Base-by-base conservation (phyloP, 352 stramenopile genomes). In the Phytophthora ohioensis region DNA sequence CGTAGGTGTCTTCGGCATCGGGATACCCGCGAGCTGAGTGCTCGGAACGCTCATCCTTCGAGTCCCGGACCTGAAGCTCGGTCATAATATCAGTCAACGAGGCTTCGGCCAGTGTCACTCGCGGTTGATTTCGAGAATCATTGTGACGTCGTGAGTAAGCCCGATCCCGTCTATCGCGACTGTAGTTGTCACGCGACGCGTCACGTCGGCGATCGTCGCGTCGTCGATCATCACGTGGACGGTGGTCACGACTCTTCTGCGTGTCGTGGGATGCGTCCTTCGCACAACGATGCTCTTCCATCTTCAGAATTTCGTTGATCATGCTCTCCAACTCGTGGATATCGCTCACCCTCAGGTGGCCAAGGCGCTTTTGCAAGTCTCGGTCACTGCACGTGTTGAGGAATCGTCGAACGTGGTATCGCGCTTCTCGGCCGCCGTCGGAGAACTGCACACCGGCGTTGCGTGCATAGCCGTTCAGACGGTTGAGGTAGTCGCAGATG, bases 311-410 rank as follows among this genome's bases (percentile, higher is more conserved):
- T 21, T 21, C 17, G 17, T 21, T 21, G 17, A 21, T 21, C 17
- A 21, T 21, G 17, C 17, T 21, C 42, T 61, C 54, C 1, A 61
- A 8, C 4, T 39, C 21, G 27, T 42, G 39, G 27, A 51, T 51
- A 13, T 60, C 54, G 12, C 30, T 60, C 30, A 56, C 31, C 43
- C 32, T 5, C 5, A 56, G 32, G 32, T 56, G 32, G 3, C 13
- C 49, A 5, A 56, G 49, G 2, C 49, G 32, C 31, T 30, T n/a
- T 31, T 56, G 49, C 30, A 59, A 38, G 11, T 5, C 27, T 21
- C 49, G 48, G 21, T 59, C 53, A 4, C 53, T 21, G 11, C 53
- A 59, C 9, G 38, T 27, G 21, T 59, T 48, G n/a, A 59, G 27
- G 21, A 49, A 59, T 27, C 53, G 21, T 49, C 10, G 38, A 17